Percentiles rank a stretch among this genome's conserved stretches.
Evolutionary conservation across 1,284 basidiomycete genomes (phyloP).

Genomic region (Heliocybe sulcata): DNA sequence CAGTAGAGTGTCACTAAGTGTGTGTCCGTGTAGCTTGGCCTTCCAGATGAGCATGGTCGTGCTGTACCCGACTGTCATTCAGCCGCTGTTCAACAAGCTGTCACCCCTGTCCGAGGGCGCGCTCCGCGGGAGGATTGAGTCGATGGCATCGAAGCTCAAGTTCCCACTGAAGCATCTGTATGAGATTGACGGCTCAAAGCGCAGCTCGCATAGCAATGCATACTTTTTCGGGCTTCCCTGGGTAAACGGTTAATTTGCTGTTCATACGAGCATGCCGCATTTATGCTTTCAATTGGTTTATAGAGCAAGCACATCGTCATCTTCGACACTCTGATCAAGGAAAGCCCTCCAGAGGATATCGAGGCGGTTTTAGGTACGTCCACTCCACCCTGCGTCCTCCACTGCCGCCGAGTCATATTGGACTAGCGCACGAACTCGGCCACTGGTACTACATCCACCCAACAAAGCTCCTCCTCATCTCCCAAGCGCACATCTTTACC

Average conservation of each 20-base stretch:
- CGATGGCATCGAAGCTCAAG: conserved; percentile 70
- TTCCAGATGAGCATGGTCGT: conserved; percentile 86
- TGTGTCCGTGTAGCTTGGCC: conserved; percentile 61
- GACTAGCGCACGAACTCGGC: conserved; percentile 86
- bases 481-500: conserved; percentile 82
- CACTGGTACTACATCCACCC: conserved; percentile 94
- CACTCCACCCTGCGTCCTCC: neutral
- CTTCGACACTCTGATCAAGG: conserved; percentile 93
- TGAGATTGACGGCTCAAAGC: conserved; percentile 95
- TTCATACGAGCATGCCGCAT: neutral
- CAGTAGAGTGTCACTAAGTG: conserved; percentile 1
- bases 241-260: conserved; percentile 37
- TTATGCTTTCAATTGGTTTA: neutral
- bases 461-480: conserved; percentile 79
- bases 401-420: conserved; percentile 10
- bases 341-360: conserved; percentile 83
- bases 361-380: conserved; percentile 72
- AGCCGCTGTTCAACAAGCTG: conserved; percentile 96
- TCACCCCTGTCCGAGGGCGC: conserved; percentile 78
- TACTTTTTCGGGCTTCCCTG: conserved; percentile 94
- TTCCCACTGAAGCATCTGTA: conserved; percentile 96
- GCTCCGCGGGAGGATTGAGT: conserved; percentile 68
- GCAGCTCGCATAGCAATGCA: conserved; percentile 91
- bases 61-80: conserved; percentile 86
- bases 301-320: conserved; percentile 92